phyloP scores from a whole-genome alignment of 495 filamentous ascomycete genomes.

The Tuber microsphaerosporum region DNA sequence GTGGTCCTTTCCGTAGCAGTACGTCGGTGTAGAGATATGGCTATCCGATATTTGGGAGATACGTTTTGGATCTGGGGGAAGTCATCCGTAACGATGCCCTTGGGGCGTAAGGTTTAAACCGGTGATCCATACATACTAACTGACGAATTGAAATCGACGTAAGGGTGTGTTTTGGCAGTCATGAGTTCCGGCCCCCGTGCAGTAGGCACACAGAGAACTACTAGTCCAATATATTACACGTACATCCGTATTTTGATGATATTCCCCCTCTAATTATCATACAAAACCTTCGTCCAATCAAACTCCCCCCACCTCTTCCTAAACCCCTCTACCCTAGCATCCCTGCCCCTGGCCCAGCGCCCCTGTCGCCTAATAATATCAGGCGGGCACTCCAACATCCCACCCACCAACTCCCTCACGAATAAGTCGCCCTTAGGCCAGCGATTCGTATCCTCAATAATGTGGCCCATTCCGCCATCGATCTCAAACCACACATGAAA shows the following conservation, averaged over 20 bases:
- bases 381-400: slow-evolving; percentile 79
- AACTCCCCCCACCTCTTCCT: slow-evolving; percentile 82
- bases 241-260: not conserved
- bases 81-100: too few species aligned
- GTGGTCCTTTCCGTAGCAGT: too few species aligned
- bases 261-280: slow-evolving; percentile 45
- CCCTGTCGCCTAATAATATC: slow-evolving; percentile 88
- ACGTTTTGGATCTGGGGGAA: too few species aligned
- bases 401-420: slow-evolving; percentile 82
- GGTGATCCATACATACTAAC: too few species aligned
- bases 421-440: slow-evolving; percentile 95
- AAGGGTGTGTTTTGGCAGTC: too few species aligned
- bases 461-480: slow-evolving; percentile 85
- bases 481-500: slow-evolving; percentile 96
- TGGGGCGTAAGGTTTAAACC: too few species aligned
- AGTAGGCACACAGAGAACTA: too few species aligned
- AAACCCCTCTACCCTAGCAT: slow-evolving; percentile 69
- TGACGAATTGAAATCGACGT: too few species aligned
- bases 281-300: slow-evolving; percentile 86
- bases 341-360: slow-evolving; percentile 67
- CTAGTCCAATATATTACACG: not conserved
- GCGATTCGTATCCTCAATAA: slow-evolving; percentile 76
- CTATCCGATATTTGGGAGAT: too few species aligned
- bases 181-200: too few species aligned
- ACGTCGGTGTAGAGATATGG: too few species aligned